These are phyloP conservation scores for Macrocybe gigantea DNA, from an alignment of 768 basidiomycete genomes.

Conservation along the genomic window DNA sequence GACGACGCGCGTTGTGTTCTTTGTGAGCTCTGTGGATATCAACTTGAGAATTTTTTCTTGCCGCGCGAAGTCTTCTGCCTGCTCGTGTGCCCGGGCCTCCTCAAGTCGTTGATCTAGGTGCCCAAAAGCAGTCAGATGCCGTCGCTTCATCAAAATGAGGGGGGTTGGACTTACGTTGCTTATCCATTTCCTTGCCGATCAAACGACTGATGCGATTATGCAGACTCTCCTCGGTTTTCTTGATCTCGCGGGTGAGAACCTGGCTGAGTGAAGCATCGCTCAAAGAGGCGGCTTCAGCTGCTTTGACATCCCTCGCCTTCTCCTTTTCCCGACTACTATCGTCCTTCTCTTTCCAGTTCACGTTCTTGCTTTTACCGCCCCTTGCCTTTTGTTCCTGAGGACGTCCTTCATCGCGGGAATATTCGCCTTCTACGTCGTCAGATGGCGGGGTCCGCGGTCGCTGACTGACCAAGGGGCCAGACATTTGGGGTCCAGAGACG, in stretches of 20 bases:
- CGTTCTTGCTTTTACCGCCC: conserved; percentile 60
- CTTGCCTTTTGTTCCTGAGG: conserved; percentile 39
- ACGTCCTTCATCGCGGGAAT: conserved; percentile 53
- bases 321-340: conserved; percentile 36
- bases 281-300: conserved; percentile 28
- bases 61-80: conserved; percentile 73
- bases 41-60: conserved; percentile 89
- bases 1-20: conserved; percentile 84
- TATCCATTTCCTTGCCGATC: conserved; percentile 84
- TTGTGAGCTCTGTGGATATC: conserved; percentile 80
- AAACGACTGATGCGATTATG: conserved; percentile 73
- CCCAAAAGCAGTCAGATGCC: not conserved
- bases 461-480: conserved; percentile 23
- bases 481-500: conserved; percentile 10
- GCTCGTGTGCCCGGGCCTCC: conserved; percentile 72
- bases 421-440: conserved; percentile 68
- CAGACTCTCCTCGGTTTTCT: conserved; percentile 76
- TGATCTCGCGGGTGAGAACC: conserved; percentile 69
- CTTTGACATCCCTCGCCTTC: conserved; percentile 15
- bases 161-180: conserved; percentile 59
- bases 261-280: conserved; percentile 54
- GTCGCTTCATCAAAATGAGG: not conserved
- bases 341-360: conserved; percentile 45
- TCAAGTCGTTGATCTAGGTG: conserved; percentile 75
- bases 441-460: conserved; percentile 66